These are phyloP conservation scores for Podaxis sp. DNA, from an alignment of 768 basidiomycete species.

Conservation along the genomic window DNA sequence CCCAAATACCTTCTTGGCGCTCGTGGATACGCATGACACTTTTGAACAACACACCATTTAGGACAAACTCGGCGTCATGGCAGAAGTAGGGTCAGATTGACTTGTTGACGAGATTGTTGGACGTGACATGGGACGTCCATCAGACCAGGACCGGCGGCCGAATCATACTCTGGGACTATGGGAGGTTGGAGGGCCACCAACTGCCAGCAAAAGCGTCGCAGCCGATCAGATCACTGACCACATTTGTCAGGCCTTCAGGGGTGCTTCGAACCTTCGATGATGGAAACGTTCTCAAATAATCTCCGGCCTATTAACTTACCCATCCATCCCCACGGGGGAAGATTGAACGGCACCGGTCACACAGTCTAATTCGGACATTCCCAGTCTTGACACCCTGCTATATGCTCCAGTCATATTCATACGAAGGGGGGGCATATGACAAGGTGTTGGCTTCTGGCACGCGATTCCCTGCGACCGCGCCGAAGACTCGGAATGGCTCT, in stretches of 20 bases:
- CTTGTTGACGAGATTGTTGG: neutral
- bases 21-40: neutral
- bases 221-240: neutral
- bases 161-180: neutral
- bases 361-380: neutral
- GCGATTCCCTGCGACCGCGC: neutral
- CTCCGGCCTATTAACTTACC: neutral
- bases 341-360: conserved; percentile 1
- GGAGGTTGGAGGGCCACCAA: neutral
- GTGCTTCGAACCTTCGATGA: neutral
- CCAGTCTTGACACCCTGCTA: neutral
- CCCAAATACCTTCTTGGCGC: neutral
- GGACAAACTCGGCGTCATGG: neutral
- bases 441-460: neutral
- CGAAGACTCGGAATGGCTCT: neutral
- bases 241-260: neutral
- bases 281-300: neutral
- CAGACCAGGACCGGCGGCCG: neutral
- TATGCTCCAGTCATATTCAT: neutral
- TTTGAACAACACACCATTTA: neutral
- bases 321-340: conserved; percentile 5
- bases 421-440: neutral
- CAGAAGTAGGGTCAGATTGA: neutral
- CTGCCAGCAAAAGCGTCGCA: neutral
- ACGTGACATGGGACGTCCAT: neutral